Conservation (phyloP, 2,329 filamentous ascomycete species). For the Stromatinia cepivora region DNA sequence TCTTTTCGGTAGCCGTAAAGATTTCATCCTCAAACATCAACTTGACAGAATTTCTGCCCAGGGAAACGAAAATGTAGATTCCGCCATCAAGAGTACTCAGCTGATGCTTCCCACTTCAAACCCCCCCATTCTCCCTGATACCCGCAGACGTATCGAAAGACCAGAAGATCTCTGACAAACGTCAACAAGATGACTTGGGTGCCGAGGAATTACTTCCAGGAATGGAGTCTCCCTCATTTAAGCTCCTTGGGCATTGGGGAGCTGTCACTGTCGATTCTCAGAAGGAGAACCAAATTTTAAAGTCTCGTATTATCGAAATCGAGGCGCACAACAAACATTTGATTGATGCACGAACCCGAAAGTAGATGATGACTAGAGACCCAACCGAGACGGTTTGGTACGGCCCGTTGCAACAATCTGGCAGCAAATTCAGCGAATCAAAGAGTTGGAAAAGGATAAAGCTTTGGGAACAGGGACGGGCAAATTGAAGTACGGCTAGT, state of each 20-base stretch:
- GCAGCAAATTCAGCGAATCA: not conserved
- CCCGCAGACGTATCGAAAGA: not conserved
- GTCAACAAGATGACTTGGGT: not conserved
- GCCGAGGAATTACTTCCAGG: not conserved
- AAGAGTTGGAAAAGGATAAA: not conserved
- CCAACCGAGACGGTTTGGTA: not conserved
- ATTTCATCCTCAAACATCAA: not conserved
- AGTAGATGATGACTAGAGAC: not conserved
- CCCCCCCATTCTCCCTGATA: not conserved
- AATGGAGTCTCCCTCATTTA: not conserved
- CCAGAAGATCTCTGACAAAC: not conserved
- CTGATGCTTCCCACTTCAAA: not conserved
- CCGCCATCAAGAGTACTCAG: not conserved
- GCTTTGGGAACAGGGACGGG: not conserved
- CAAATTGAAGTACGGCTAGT: not conserved
- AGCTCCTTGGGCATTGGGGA: not conserved
- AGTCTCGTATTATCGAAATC: not conserved
- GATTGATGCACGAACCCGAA: slow-evolving; percentile 11
- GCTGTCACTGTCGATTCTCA: not conserved
- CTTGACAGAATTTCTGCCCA: not conserved
- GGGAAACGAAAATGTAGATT: not conserved
- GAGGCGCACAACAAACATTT: slow-evolving; percentile 8
- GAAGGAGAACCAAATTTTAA: not conserved
- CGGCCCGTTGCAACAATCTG: not conserved
- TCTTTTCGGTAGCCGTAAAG: slow-evolving; percentile 6